These are phyloP conservation scores for Gastrolobium bilobum DNA, from an alignment of 306 rosid genomes.

Conservation along the genomic window DNA sequence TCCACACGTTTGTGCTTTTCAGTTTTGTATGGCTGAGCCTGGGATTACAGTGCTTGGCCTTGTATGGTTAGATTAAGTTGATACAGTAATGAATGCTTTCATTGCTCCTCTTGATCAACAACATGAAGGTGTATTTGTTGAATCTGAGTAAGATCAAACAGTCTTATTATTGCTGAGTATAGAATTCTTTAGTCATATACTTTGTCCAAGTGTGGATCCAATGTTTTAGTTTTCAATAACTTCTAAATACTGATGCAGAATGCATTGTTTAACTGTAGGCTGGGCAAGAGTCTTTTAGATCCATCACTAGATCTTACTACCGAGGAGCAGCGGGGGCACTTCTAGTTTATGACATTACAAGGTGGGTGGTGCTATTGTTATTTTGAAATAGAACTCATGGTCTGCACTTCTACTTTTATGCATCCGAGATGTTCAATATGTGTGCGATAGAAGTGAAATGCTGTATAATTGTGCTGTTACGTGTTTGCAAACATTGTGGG, in stretches of 20 bases:
- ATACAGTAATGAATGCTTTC: slow-evolving; percentile 9
- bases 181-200: slow-evolving; percentile 4
- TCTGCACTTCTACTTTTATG: slow-evolving; percentile 2
- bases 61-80: slow-evolving; percentile 18
- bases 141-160: slow-evolving; percentile 12
- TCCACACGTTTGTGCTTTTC: neutral
- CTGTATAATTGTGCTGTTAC: neutral
- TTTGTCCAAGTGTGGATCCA: neutral
- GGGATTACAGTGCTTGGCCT: slow-evolving; percentile 17
- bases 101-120: neutral
- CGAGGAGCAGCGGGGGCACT: slow-evolving; percentile 99
- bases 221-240: slow-evolving; percentile 3
- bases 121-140: neutral
- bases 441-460: slow-evolving; percentile 21
- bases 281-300: slow-evolving; percentile 98
- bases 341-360: slow-evolving; percentile 95
- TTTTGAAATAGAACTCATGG: slow-evolving; percentile 18
- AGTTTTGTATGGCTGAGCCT: slow-evolving; percentile 8
- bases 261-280: slow-evolving; percentile 67
- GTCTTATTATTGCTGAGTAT: neutral
- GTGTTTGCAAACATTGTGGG: neutral
- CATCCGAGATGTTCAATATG: slow-evolving; percentile 2
- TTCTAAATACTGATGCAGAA: slow-evolving; percentile 42
- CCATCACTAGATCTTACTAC: slow-evolving; percentile 96
- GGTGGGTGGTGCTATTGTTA: slow-evolving; percentile 59